Evolutionary conservation across 768 basidiomycete genomes (phyloP).

Genomic region (Trametes cinnabarina): DNA sequence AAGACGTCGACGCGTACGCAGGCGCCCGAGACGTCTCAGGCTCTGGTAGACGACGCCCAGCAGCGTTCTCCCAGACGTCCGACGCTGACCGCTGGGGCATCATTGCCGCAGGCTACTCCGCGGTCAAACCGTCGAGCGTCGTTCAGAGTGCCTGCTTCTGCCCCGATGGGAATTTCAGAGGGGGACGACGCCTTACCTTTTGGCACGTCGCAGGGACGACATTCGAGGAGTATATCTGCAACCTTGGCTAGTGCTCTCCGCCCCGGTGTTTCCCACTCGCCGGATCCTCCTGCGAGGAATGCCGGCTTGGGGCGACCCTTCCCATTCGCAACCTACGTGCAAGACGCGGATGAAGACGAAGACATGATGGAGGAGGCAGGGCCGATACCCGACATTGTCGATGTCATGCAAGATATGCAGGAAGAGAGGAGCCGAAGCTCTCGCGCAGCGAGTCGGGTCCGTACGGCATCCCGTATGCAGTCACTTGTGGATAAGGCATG

Average conservation of each 20-base stretch:
- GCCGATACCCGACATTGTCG: conserved; percentile 9
- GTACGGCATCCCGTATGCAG: background rate
- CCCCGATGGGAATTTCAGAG: background rate
- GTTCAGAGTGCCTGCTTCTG: background rate
- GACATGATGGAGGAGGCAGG: background rate
- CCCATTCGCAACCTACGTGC: background rate
- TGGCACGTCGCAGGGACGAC: background rate
- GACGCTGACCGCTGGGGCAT: conserved; percentile 2
- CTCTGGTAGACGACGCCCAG: conserved; percentile 4
- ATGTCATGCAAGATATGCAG: background rate
- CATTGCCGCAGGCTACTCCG: background rate
- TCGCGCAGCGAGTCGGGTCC: background rate
- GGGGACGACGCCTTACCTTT: background rate
- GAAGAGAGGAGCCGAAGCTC: background rate
- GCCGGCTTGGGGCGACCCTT: background rate
- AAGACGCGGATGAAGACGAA: background rate
- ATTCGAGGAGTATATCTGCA: conserved; percentile 1
- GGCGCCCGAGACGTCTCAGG: conserved; percentile 3
- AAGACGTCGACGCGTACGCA: conserved; percentile 5
- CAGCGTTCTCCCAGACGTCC: conserved; percentile 14
- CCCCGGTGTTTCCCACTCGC: background rate
- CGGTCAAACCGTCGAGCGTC: conserved; percentile 2
- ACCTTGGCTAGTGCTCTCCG: background rate
- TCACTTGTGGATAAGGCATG: background rate
- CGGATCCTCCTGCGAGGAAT: background rate